Evolutionary conservation across 805 yeast genomes (phyloP).

Genomic region (Schizosaccharomyces lindneri): DNA sequence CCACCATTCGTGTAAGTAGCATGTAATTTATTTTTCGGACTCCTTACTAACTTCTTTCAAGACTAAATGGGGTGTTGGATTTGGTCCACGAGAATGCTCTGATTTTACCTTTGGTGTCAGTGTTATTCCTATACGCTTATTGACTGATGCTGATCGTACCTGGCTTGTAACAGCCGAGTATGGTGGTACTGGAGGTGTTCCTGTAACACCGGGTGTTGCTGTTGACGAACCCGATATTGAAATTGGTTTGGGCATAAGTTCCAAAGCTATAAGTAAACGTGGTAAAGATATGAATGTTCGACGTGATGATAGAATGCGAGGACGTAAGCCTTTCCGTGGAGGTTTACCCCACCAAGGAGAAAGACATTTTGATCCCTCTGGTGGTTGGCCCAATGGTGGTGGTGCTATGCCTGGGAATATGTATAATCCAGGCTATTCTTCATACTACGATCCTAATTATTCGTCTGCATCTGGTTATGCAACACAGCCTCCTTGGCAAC

Average conservation of each 20-base stretch:
- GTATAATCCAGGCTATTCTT: background rate
- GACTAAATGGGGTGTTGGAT: constrained; percentile 97
- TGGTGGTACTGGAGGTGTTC: constrained; percentile 91
- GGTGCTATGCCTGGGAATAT: background rate
- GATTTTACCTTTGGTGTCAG: constrained; percentile 80
- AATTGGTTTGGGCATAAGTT: constrained; percentile 78
- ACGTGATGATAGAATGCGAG: background rate
- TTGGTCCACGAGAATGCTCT: constrained; percentile 95
- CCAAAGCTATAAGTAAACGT: constrained; percentile 70
- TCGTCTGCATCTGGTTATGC: background rate
- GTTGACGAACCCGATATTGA: constrained; percentile 96
- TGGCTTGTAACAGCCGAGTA: constrained; percentile 83
- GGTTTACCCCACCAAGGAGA: background rate
- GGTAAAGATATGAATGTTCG: background rate
- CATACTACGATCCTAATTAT: background rate
- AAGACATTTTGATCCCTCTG: background rate
- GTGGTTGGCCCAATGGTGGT: background rate
- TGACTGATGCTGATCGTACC: constrained; percentile 79
- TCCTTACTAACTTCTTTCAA: background rate
- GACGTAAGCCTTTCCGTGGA: background rate
- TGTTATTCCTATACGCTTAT: constrained; percentile 59
- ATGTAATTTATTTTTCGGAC: background rate
- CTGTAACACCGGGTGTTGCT: constrained; percentile 50
- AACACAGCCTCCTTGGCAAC: background rate
- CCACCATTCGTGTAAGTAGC: constrained; percentile 26